phyloP scores from a whole-genome alignment of 2,329 filamentous ascomycete species.

The Pseudocercospora fuligena region DNA sequence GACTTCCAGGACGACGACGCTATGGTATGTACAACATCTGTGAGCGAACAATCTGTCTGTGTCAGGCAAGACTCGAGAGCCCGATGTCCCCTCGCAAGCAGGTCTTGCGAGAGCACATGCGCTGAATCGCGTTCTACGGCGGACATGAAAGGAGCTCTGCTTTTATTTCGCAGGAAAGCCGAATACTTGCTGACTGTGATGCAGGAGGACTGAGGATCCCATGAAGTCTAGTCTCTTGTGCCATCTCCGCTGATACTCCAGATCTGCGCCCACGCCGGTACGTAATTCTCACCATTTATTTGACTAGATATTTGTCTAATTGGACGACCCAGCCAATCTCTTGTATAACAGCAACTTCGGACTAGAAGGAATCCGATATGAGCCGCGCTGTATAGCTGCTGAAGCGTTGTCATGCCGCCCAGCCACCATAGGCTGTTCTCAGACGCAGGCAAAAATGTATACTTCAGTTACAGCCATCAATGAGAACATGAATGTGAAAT shows the following conservation, averaged over 20 bases:
- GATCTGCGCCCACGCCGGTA: background rate
- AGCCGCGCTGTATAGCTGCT: background rate
- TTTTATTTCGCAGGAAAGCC: background rate
- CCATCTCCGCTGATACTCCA: constrained; percentile 5
- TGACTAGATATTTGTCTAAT: background rate
- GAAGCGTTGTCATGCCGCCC: background rate
- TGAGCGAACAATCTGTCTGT: background rate
- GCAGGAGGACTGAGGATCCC: constrained; percentile 4
- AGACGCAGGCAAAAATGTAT: background rate
- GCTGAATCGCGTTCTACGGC: background rate
- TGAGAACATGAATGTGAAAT: constrained; percentile 3
- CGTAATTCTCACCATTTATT: background rate
- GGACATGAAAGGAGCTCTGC: background rate
- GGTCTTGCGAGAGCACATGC: background rate
- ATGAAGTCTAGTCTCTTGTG: background rate
- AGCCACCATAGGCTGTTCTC: background rate
- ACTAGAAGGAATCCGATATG: background rate
- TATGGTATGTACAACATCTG: constrained; percentile 23
- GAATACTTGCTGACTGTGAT: background rate
- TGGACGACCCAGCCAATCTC: background rate
- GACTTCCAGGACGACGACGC: constrained; percentile 66
- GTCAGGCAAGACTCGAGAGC: background rate
- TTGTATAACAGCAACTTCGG: background rate
- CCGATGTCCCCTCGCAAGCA: background rate
- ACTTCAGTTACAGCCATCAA: constrained; percentile 7